Conservation (phyloP, 1,284 basidiomycete genomes). For the Irpex sp. region DNA sequence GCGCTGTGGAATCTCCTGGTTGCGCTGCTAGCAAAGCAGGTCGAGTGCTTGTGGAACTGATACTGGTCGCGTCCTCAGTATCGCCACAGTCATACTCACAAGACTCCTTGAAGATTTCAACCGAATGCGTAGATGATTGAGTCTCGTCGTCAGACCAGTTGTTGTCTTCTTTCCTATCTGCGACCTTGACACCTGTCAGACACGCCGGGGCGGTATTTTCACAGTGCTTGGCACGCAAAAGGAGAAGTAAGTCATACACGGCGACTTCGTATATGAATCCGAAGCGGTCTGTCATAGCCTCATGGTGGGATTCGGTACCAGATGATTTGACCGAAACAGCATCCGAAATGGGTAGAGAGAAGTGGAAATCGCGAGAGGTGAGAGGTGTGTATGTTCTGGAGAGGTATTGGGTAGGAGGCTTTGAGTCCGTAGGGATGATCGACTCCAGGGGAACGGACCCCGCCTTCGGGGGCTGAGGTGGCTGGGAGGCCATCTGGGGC, state of each 20-base stretch:
- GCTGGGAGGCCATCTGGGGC: conserved; percentile 3
- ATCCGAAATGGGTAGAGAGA: conserved; percentile 57
- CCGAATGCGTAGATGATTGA: conserved; percentile 23
- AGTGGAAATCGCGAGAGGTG: conserved; percentile 64
- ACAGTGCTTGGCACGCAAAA: conserved; percentile 72
- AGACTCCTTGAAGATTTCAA: conserved; percentile 58
- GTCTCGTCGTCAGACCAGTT: conserved; percentile 55
- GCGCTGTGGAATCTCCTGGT: conserved; percentile 17
- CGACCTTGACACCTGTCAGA: conserved; percentile 83
- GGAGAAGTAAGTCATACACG: conserved; percentile 75
- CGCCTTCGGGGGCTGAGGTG: conserved; percentile 20
- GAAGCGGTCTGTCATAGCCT: conserved; percentile 86
- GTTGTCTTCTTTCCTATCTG: conserved; percentile 75
- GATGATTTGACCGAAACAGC: conserved; percentile 53
- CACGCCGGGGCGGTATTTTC: conserved; percentile 77
- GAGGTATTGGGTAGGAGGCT: conserved; percentile 84
- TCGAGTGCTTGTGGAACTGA: conserved; percentile 24
- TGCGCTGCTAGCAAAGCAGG: conserved; percentile 17
- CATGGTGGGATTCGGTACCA: conserved; percentile 43
- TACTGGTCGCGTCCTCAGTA: conserved; percentile 20
- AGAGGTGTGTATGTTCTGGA: conserved; percentile 69
- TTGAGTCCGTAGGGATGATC: conserved; percentile 81
- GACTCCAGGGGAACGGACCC: conserved; percentile 85
- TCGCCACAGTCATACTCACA: conserved; percentile 54
- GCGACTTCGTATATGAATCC: conserved; percentile 93